Conservation (phyloP, 805 yeast genomes). For the Diddensiella caesifluorescens region DNA sequence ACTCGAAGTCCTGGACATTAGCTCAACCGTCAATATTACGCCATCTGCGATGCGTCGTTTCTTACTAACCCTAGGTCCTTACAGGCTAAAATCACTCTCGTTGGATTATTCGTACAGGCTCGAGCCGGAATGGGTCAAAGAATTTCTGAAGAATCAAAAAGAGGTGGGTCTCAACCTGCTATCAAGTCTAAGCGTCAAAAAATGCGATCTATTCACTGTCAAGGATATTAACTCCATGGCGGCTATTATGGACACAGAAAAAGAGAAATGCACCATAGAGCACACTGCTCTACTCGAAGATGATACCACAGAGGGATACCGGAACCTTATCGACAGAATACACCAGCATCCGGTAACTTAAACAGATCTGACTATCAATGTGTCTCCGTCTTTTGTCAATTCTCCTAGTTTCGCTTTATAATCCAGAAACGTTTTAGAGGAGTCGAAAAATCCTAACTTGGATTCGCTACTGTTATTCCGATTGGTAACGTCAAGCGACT, state of each 20-base stretch:
- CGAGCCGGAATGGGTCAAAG: constrained; percentile 12
- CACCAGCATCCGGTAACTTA: neutral
- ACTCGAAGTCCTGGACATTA: constrained; percentile 7
- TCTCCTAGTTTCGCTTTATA: constrained; percentile 15
- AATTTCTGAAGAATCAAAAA: constrained; percentile 10
- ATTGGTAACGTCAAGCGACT: constrained; percentile 20
- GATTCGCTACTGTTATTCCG: constrained; percentile 14
- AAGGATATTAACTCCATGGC: constrained; percentile 10
- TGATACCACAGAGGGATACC: constrained; percentile 19
- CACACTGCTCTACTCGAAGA: constrained; percentile 20
- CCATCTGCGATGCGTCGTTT: constrained; percentile 9
- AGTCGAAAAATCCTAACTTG: constrained; percentile 13
- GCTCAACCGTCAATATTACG: constrained; percentile 9
- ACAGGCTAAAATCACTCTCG: constrained; percentile 8
- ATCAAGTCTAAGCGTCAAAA: constrained; percentile 3
- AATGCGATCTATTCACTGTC: constrained; percentile 18
- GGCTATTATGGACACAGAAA: constrained; percentile 4
- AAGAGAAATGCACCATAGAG: constrained; percentile 8
- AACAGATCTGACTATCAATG: constrained; percentile 9
- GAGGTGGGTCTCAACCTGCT: neutral
- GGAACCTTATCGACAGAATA: constrained; percentile 13
- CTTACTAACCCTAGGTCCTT: constrained; percentile 5
- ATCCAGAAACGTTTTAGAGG: constrained; percentile 2
- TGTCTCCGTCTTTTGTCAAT: constrained; percentile 14
- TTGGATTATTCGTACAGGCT: constrained; percentile 9